Conservation (phyloP, 2,329 filamentous ascomycete species). For the Fusarium globosum region DNA sequence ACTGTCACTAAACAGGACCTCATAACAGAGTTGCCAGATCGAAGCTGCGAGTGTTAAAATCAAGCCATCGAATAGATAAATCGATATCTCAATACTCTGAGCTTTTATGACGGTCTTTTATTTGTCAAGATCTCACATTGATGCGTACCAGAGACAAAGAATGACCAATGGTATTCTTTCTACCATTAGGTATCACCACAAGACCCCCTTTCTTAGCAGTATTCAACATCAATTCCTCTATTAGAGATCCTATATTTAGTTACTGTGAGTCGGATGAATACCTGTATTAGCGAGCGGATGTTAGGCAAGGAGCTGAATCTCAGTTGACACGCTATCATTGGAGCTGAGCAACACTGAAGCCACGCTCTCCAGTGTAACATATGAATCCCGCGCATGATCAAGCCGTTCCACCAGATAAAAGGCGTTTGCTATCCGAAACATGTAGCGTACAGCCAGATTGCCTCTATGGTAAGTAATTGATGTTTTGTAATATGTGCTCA, state of each 20-base stretch:
- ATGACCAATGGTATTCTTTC: neutral
- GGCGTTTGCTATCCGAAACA: neutral
- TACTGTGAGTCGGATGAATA: accelerated
- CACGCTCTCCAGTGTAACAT: neutral
- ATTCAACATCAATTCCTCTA: no score
- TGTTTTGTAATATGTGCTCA: no score
- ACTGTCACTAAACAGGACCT: neutral
- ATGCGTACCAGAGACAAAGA: neutral
- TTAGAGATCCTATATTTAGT: accelerated
- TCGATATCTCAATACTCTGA: accelerated
- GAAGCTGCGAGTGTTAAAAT: neutral
- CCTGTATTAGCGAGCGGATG: neutral
- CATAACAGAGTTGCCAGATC: neutral
- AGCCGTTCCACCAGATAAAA: neutral
- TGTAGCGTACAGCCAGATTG: no score
- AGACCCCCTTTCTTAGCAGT: no score
- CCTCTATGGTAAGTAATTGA: no score
- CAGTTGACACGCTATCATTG: neutral
- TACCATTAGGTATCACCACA: neutral
- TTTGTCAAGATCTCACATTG: neutral
- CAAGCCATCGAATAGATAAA: neutral
- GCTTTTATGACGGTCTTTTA: accelerated
- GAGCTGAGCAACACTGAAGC: neutral
- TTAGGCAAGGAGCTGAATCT: neutral
- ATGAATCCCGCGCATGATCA: neutral